Evolutionary conservation across 2,329 filamentous ascomycete species (phyloP).

Genomic region (Ophiocordyceps sinensis): DNA sequence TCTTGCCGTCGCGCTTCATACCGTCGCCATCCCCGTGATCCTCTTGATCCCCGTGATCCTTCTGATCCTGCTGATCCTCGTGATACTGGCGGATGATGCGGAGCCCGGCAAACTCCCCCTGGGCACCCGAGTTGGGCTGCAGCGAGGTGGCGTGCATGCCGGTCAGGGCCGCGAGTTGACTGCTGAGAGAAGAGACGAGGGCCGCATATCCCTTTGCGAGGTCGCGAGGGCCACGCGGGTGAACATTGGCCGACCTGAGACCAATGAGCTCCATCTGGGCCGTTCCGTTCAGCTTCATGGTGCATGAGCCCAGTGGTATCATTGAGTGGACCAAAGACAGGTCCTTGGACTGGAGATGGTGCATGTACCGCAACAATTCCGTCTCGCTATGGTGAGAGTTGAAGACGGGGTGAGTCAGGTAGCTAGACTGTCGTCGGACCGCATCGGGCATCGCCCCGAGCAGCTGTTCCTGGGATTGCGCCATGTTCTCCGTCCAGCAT

Average conservation of each 20-base stretch:
- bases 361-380: constrained; percentile 83
- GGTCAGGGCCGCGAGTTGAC: constrained; percentile 66
- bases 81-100: constrained; percentile 78
- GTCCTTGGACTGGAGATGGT: constrained; percentile 88
- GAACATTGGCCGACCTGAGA: constrained; percentile 61
- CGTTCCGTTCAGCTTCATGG: constrained; percentile 94
- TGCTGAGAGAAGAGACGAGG: constrained; percentile 56
- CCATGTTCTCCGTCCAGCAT: constrained; percentile 23
- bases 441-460: constrained; percentile 32
- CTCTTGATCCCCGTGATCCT: too few relatives aligned
- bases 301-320: constrained; percentile 94
- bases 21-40: too few relatives aligned
- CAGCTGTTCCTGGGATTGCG: constrained; percentile 19
- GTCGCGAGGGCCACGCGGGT: constrained; percentile 59
- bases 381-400: constrained; percentile 93
- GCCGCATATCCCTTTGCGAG: constrained; percentile 53
- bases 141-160: constrained; percentile 82
- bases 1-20: too few relatives aligned
- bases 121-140: constrained; percentile 90
- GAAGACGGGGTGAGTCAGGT: constrained; percentile 83
- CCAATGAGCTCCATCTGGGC: constrained; percentile 84
- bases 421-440: constrained; percentile 58
- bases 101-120: constrained; percentile 87
- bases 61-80: constrained; percentile 54
- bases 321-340: constrained; percentile 90